Base-by-base conservation (phyloP, 1,284 basidiomycete species). In the Butyriboletus regius region DNA sequence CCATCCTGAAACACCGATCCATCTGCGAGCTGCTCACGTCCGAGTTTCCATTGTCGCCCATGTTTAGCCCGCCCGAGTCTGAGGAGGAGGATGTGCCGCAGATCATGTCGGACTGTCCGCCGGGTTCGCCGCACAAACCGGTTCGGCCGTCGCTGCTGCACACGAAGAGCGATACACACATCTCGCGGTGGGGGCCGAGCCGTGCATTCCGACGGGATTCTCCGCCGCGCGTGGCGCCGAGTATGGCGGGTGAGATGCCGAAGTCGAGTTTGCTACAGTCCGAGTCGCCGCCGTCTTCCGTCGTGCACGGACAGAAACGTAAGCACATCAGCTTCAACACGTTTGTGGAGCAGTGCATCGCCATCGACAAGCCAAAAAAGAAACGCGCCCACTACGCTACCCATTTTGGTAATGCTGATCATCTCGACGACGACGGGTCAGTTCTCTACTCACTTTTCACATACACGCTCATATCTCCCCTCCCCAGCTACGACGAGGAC, bases 311-410 rank as follows among this genome's bases (percentile, higher is more conserved):
- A 68, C 60, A 76, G 60, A 81, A 80, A 69, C 83, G 82, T 70
- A 78, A 81, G 55, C 95, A 98, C 67, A 98, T 98, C 72, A 88
- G 81, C 60, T 98, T 98, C 79, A 98, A 98, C 70, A 95, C 93
- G 1, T 95, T 94, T 63, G 95, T 98, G 34, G 91, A 98, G 70
- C 96, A 98, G 69, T 93, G 85, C 66, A 95, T 98, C 56, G 89
- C 95, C n/a, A 86, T 98, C 62, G 86, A 88, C 60, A 82, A 83
- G 60, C 83, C 81, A 1, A 72, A 73, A 54, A 60, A 59, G 59
- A 60, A 51, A 37, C 50, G 48, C 24, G 34, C 51, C 0, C 45
- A 40, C 20, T 54, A 39, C 40, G 24, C 59, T n/a, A 33, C 51
- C 18, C 54, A 40, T 31, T 56, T 57, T 46, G 45, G 54, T 13